phyloP scores from a whole-genome alignment of 139 green algal genomes.

The Chlorella sp. region DNA sequence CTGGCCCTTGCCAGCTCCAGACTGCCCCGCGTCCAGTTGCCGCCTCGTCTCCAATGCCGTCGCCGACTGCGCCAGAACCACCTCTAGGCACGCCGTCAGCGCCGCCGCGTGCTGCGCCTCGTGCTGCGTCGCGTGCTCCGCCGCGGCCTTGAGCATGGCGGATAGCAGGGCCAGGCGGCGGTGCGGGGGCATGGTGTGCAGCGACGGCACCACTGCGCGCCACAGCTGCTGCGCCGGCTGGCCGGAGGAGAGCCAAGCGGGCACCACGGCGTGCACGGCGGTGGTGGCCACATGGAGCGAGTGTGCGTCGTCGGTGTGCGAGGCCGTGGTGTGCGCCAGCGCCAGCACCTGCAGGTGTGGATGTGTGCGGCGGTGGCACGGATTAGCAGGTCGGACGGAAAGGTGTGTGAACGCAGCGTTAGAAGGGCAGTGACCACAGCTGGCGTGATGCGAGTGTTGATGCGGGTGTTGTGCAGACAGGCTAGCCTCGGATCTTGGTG shows the following conservation, averaged over 20 bases:
- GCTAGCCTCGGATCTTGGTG: no score
- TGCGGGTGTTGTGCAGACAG: no score
- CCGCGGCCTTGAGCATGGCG: background rate
- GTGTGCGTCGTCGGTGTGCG: constrained; percentile 44
- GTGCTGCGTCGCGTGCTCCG: background rate
- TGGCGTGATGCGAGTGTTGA: background rate
- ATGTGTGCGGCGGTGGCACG: background rate
- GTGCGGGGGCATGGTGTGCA: constrained; percentile 37
- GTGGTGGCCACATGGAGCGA: constrained; percentile 28
- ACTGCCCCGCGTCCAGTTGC: background rate
- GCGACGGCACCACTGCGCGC: constrained; percentile 22
- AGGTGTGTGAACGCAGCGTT: background rate
- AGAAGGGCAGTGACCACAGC: background rate
- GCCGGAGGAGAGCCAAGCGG: constrained; percentile 45
- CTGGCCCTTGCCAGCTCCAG: background rate
- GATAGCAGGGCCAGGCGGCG: constrained; percentile 40
- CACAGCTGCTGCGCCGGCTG: constrained; percentile 18
- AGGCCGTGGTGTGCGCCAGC: constrained; percentile 39
- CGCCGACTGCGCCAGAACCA: background rate
- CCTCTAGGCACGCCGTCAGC: background rate
- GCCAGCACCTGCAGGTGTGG: constrained; percentile 36
- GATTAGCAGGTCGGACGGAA: background rate
- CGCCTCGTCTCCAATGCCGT: no score
- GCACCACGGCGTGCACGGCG: constrained; percentile 38
- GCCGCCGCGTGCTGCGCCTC: constrained; percentile 1